phyloP scores from a whole-genome alignment of 73 alveolate genomes.

The Symbiodinium natans region DNA sequence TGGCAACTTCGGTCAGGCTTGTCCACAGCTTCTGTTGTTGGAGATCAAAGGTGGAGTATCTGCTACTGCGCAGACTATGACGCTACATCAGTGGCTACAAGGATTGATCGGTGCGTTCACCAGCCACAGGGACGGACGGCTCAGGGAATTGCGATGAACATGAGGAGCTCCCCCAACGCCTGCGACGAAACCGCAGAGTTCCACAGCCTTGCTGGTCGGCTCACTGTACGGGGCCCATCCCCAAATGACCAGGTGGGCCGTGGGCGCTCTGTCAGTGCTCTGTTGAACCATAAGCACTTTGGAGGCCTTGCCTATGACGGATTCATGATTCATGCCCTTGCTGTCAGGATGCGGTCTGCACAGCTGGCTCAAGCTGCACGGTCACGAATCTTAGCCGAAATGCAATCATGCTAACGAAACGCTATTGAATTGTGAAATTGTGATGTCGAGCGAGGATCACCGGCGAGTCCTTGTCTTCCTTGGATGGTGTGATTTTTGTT shows the following conservation, averaged over 20 bases:
- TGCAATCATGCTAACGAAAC: no score
- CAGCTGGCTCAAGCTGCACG: background rate
- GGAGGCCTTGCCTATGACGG: no score
- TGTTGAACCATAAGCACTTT: no score
- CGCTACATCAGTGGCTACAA: background rate
- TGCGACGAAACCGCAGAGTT: background rate
- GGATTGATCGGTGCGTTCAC: background rate
- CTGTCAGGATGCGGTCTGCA: background rate
- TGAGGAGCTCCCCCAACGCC: background rate
- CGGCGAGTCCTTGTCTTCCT: slow-evolving; percentile 6
- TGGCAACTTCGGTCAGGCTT: no score
- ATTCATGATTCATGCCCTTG: no score
- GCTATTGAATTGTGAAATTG: no score
- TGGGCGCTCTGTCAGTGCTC: background rate
- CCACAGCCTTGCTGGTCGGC: background rate
- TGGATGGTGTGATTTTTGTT: background rate
- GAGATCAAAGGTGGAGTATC: background rate
- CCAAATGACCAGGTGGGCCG: background rate
- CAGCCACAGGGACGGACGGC: no score
- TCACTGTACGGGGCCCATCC: background rate
- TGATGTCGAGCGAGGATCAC: background rate
- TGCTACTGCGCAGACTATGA: slow-evolving; percentile 2
- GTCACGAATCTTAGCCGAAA: background rate
- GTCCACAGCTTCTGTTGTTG: no score
- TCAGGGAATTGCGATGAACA: no score